Evolutionary conservation across 1,284 basidiomycete species (phyloP).

Genomic region (Boletus austroedulis): DNA sequence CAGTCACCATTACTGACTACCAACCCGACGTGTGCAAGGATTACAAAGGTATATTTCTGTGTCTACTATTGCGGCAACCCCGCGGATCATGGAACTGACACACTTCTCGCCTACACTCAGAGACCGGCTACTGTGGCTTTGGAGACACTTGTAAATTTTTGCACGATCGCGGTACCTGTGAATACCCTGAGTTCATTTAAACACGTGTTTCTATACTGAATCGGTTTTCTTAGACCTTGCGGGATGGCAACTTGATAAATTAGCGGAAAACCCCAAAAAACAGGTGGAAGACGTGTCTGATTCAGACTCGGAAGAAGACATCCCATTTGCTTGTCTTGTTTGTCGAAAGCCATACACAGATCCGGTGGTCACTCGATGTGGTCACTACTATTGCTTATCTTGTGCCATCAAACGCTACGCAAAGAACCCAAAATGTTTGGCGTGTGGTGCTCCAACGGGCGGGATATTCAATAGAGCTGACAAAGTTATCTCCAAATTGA

Average conservation of each 20-base stretch:
- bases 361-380: constrained; percentile 93
- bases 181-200: constrained; percentile 34
- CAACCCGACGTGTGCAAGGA: constrained; percentile 99
- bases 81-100: constrained; percentile 23
- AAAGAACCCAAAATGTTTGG: constrained; percentile 94
- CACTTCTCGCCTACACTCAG: constrained; percentile 41
- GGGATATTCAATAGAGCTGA: constrained; percentile 94
- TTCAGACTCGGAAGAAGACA: constrained; percentile 77
- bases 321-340: constrained; percentile 96
- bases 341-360: constrained; percentile 94
- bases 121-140: constrained; percentile 98
- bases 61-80: constrained; percentile 6
- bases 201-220: constrained; percentile 15
- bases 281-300: constrained; percentile 58
- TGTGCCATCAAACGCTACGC: constrained; percentile 93
- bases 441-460: constrained; percentile 88
- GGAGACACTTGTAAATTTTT: constrained; percentile 98
- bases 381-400: constrained; percentile 94
- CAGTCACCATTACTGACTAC: constrained; percentile 95
- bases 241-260: constrained; percentile 96
- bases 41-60: constrained; percentile 79
- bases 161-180: constrained; percentile 84
- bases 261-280: constrained; percentile 65
- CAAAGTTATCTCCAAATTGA: constrained; percentile 76
- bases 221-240: constrained; percentile 71